Evolutionary conservation across 2,329 filamentous ascomycete species (phyloP), one percentile per base, ranked within the genome.

Genomic region (Neonectria ditissima): DNA sequence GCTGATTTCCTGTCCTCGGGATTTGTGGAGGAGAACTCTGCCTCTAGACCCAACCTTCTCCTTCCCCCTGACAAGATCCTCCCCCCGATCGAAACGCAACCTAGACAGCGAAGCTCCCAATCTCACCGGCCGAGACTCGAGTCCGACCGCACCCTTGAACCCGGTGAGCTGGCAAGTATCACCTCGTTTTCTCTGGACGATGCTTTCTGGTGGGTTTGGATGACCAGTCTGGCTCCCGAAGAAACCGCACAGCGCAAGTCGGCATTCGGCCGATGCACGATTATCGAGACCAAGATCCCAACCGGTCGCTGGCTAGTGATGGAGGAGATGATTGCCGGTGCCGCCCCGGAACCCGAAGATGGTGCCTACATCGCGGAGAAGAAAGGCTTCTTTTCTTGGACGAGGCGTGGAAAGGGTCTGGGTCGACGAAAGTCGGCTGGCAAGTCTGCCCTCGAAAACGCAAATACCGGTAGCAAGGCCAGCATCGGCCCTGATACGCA

Each of bases 191-290:
- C 96, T 66, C 84, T 99, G 5, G 96, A 99, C 72, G 95, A 98
- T 77, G 91, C 94, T 1, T 99, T 99, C 78, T 99, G 96, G 96
- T 98, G 96, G 95, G 96, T 98, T 4, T 99, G 96, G 96, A 98
- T 99, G 86, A 97, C 89, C 71, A 98, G 95, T 83, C 82, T 99
- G 73, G 94, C 95, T 1, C 92, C 90, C 1, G 96, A 99, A 74
- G 96, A 99, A 80, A 92, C 94, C 0, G 80, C 89, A 0, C 86
- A 91, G 50, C 89, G 96, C 65, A 99, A 99, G 77, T 91, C 94
- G 6, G 93, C 94, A 0, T 99, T 99, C 77, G 96, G 96, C 39
- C 88, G 96, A 67, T 99, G 96, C 74, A 93, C 96, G 20, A 86
- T 99, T 41, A 87, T 98, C 48, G 96, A 99, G 78, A 98, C 96